Evolutionary conservation across 2,329 filamentous ascomycete genomes (phyloP), one percentile per base, ranked within the genome.

Genomic region (Ceratocystis harringtonii): DNA sequence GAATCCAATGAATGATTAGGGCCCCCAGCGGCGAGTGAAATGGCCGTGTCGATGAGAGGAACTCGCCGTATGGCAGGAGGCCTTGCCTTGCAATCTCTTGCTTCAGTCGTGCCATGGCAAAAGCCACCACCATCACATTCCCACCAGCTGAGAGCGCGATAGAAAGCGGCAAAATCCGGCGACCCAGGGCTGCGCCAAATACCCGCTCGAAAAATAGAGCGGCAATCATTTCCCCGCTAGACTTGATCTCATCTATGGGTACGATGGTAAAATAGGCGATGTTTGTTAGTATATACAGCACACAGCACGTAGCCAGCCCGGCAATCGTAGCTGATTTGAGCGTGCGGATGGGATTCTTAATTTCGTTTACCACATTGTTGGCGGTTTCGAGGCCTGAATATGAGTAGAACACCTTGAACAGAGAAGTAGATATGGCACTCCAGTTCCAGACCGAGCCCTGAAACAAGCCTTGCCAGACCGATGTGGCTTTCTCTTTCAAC

Each of bases 61-160:
- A 68, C 5, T 76, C 76, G 0, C 84, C 79, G 66, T 80, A 88
- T 0, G 87, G 87, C 0, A 90, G 77, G 66, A 90, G 84, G 0
- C 87, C 87, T 70, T 88, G 84, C 19, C 85, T 78, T 1, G 86
- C 87, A 64, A 90, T 84, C 71, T 90, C 86, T 71, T 89, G 86
- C 69, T 89, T 89, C 1, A 88, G 74, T 1, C 86, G 81, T 4
- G 85, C 81, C 84, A 86, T 73, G 1, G 84, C 79, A 72, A 89
- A 90, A 0, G 84, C 84, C 1, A 87, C 85, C 0, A 88, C 85
- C 80, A 90, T 85, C 15, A 90, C 86, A 71, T 90, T 90, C 0
- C 86, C 87, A 1, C 79, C 81, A 0, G 85, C 85, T 1, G 84
- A 88, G 28, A 88, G 74, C 0, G 86, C 86, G 43, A 90, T 84